A percentile compares a stretch with the other conserved stretches of the same genome.
These are phyloP conservation scores for Paxillus ammoniavirescens DNA, from an alignment of 768 basidiomycete genomes.

Conservation along the genomic window DNA sequence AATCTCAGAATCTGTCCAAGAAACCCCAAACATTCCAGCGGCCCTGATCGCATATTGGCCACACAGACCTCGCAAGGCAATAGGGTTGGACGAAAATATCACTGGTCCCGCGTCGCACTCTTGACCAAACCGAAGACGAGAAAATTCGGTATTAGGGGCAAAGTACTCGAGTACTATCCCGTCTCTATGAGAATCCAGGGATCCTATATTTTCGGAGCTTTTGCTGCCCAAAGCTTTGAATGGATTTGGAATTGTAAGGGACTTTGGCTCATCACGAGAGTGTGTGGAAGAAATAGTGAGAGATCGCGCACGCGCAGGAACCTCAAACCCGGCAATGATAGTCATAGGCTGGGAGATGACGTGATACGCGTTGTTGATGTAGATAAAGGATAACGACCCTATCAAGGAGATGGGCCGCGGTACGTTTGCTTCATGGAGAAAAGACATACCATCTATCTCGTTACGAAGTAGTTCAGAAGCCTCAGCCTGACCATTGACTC, in stretches of 20 bases:
- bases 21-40: constrained; percentile 38
- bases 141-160: constrained; percentile 17
- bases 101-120: constrained; percentile 19
- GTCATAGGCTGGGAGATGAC: constrained; percentile 44
- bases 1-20: constrained; percentile 45
- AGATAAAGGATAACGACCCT: constrained; percentile 31
- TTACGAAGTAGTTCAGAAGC: constrained; percentile 44
- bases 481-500: constrained; percentile 45
- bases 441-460: constrained; percentile 46
- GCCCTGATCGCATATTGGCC: constrained; percentile 19
- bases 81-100: constrained; percentile 13
- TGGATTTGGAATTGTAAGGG: constrained; percentile 57
- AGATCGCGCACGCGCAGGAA: constrained; percentile 12
- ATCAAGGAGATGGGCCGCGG: constrained; percentile 12
- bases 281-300: constrained; percentile 14
- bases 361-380: constrained; percentile 41
- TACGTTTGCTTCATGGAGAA: neutral
- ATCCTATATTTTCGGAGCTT: constrained; percentile 46
- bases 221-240: constrained; percentile 55
- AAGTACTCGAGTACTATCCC: constrained; percentile 25
- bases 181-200: constrained; percentile 18
- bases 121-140: constrained; percentile 25
- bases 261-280: constrained; percentile 23
- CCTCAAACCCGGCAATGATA: constrained; percentile 26
- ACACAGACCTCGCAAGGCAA: constrained; percentile 15